Evolutionary conservation across 306 rosid genomes (phyloP), one percentile per base, ranked within the genome.

Genomic region (peach (Prunus persica)): DNA sequence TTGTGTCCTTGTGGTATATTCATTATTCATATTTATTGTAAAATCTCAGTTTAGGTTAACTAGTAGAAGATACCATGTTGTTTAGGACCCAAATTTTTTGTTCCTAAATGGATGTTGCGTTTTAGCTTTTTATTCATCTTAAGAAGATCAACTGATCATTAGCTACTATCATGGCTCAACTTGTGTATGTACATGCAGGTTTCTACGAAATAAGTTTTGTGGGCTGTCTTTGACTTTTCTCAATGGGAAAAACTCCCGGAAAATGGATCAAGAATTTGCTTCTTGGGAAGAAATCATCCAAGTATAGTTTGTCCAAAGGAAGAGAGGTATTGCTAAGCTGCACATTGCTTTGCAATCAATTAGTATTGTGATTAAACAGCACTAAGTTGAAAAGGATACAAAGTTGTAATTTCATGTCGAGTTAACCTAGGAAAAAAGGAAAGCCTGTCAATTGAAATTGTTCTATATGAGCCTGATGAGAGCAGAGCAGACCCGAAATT

Each of bases 201-300:
- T 71, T 50, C 19, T 61, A 58, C 49, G 69, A 20, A 64, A 65
- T 69, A 27, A 76, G 30, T 62, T 63, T 13, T 16, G 65, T 22
- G 32, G 43, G 65, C 63, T 76, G 27, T 45, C 8, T 72, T 77
- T 61, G 41, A 61, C 20, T 60, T 82, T 43, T 58, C 16, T 24
- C 75, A 22, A 82, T 82, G 85, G 85, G 85, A 18, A 82, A 77
- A 60, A 77, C 77, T 28, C 82, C 85, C 0, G 82, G 82, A 32
- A 82, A 82, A 75, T 82, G 85, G 85, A 66, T 82, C 67, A 82
- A 66, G 78, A 82, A 50, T 67, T 67, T 82, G 58, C 78, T 82
- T 66, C 82, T 82, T 15, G 76, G 79, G 32, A 82, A 67, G 82
- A 82, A 82, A 73, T 82, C 79, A 15, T 82, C 85, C 28, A 81